Evolutionary conservation across 1,284 basidiomycete species (phyloP).

Genomic region (Naganishia sp.): DNA sequence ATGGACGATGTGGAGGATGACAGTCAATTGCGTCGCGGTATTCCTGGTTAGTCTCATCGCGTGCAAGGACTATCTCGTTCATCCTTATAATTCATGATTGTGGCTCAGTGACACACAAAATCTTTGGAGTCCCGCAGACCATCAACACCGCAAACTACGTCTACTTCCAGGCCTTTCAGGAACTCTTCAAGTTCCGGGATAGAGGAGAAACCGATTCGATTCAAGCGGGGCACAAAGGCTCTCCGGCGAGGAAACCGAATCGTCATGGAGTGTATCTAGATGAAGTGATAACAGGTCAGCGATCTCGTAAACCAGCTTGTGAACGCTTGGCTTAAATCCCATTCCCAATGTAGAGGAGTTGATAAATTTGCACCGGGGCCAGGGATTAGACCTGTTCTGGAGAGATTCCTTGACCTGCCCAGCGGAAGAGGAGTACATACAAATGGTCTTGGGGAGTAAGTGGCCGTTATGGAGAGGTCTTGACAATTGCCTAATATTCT

Average conservation of each 20-base stretch:
- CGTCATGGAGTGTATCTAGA: slow-evolving; percentile 35
- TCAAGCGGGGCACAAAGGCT: slow-evolving; percentile 54
- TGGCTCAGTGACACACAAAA: slow-evolving; percentile 77
- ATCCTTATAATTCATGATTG: not conserved
- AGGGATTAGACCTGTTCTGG: slow-evolving; percentile 94
- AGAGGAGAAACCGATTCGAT: slow-evolving; percentile 25
- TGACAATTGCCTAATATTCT: not conserved
- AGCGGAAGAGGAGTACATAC: slow-evolving; percentile 89
- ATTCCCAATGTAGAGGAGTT: slow-evolving; percentile 66
- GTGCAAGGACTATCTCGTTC: too few species aligned
- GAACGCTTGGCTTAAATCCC: not conserved
- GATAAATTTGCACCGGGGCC: slow-evolving; percentile 87
- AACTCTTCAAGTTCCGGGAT: slow-evolving; percentile 65
- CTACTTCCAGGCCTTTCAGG: slow-evolving; percentile 85
- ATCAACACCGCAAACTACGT: slow-evolving; percentile 98
- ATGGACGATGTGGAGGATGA: slow-evolving; percentile 98
- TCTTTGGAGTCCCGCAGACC: slow-evolving; percentile 93
- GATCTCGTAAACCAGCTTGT: not conserved
- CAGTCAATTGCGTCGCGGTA: slow-evolving; percentile 81
- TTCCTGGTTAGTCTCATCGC: slow-evolving; percentile 62
- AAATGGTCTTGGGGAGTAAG: slow-evolving; percentile 94
- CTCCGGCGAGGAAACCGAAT: slow-evolving; percentile 48
- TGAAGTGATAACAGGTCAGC: slow-evolving; percentile 45
- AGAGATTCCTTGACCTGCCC: slow-evolving; percentile 88
- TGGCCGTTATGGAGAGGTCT: not conserved